A percentile compares a stretch with the other conserved stretches of the same genome.
Evolutionary conservation across 2,329 filamentous ascomycete species (phyloP).

Genomic region (Drechslerella stenobrocha): DNA sequence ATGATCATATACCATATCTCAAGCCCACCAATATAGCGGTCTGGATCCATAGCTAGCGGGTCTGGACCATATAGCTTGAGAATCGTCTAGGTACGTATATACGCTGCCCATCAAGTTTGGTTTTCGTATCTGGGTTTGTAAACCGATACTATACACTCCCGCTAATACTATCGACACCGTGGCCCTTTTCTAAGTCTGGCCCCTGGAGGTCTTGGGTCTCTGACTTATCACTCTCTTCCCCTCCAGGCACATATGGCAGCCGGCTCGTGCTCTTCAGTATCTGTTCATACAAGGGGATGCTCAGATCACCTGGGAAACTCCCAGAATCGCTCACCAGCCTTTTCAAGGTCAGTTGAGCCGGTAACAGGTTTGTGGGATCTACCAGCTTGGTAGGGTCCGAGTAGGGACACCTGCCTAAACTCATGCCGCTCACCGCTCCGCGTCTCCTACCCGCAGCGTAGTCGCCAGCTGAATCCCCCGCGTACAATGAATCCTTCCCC

Average conservation of each 20-base stretch:
- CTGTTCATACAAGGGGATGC: constrained; percentile 41
- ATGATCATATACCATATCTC: too few relatives aligned
- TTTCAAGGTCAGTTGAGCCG: constrained; percentile 7
- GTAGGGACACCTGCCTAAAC: constrained; percentile 24
- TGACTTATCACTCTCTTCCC: neutral
- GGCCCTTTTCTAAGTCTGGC: constrained; percentile 21
- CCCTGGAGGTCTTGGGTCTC: neutral
- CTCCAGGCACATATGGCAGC: neutral
- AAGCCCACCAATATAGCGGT: too few relatives aligned
- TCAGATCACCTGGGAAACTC: constrained; percentile 11
- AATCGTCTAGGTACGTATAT: too few relatives aligned
- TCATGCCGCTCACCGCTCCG: constrained; percentile 24
- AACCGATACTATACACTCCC: too few relatives aligned
- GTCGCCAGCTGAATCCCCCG: constrained; percentile 10
- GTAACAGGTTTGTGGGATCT: constrained; percentile 18
- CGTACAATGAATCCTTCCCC: constrained; percentile 12
- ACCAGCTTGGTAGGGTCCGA: constrained; percentile 33
- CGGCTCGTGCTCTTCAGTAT: constrained; percentile 38
- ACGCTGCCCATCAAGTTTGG: too few relatives aligned
- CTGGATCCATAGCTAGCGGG: too few relatives aligned
- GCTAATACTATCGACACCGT: too few relatives aligned
- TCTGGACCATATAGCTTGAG: too few relatives aligned
- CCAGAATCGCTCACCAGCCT: neutral
- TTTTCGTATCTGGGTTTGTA: too few relatives aligned
- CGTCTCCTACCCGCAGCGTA: constrained; percentile 10